Conservation (phyloP, 2,329 filamentous ascomycete species). For the Coniochaeta ligniaria region DNA sequence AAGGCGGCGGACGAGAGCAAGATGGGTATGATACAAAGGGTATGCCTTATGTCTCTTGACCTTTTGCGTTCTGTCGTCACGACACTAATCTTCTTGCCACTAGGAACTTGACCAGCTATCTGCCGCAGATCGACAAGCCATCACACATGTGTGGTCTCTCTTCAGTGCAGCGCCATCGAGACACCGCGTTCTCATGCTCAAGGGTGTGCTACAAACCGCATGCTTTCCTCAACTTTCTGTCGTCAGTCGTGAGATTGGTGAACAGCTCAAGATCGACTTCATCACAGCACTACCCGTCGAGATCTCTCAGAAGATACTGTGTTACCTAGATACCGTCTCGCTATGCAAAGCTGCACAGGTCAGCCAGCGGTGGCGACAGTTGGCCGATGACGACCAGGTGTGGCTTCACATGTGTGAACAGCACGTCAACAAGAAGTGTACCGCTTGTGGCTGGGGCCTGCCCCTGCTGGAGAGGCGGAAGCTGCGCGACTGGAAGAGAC, state of each 20-base stretch:
- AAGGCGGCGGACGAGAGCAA: constrained; percentile 89
- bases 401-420: constrained; percentile 99
- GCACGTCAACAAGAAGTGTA: constrained; percentile 89
- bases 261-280: constrained; percentile 97
- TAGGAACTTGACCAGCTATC: constrained; percentile 78
- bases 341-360: constrained; percentile 95
- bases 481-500: constrained; percentile 77
- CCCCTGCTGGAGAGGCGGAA: constrained; percentile 84
- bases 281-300: constrained; percentile 81
- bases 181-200: constrained; percentile 91
- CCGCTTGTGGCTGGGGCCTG: constrained; percentile 91
- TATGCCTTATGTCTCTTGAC: constrained; percentile 34
- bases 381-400: constrained; percentile 96
- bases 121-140: constrained; percentile 83
- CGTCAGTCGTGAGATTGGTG: constrained; percentile 81
- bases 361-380: constrained; percentile 74
- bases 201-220: constrained; percentile 92
- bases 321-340: constrained; percentile 86
- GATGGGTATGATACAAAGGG: constrained; percentile 89
- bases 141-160: constrained; percentile 94
- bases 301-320: constrained; percentile 87
- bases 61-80: constrained; percentile 15
- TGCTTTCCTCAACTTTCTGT: constrained; percentile 96
- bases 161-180: constrained; percentile 94
- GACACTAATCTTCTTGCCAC: neutral